Evolutionary conservation across 768 basidiomycete species (phyloP).

Genomic region (Porpolomopsis calyptriformis): DNA sequence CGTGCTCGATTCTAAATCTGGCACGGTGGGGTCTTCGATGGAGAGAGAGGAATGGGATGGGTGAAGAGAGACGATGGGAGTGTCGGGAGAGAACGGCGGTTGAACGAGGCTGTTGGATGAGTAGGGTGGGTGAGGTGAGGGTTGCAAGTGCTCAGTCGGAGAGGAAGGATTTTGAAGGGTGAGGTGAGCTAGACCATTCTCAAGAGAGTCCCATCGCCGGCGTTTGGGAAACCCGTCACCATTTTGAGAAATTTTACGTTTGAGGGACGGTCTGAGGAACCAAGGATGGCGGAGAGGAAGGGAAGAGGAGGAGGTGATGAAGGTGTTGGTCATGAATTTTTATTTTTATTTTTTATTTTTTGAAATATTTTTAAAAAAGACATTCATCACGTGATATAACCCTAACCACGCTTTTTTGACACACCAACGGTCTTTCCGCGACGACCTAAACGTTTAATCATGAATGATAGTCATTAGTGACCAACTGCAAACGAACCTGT

Average conservation of each 20-base stretch:
- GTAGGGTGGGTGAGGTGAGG: not conserved
- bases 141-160: constrained; percentile 3
- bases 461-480: not conserved
- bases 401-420: constrained; percentile 73
- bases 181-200: constrained; percentile 49
- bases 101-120: not conserved
- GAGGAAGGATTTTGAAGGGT: constrained; percentile 16
- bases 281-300: constrained; percentile 32
- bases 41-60: constrained; percentile 33
- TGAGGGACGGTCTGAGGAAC: constrained; percentile 28
- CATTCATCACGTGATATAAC: not conserved
- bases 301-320: constrained; percentile 14
- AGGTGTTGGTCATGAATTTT: too few species aligned
- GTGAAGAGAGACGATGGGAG: constrained; percentile 11
- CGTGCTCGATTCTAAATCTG: not conserved
- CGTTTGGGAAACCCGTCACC: constrained; percentile 10
- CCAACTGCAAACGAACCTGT: constrained; percentile 49
- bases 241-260: constrained; percentile 29
- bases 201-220: constrained; percentile 33
- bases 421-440: constrained; percentile 95
- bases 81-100: constrained; percentile 1
- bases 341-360: too few species aligned
- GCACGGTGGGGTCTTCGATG: constrained; percentile 20
- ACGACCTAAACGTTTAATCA: constrained; percentile 44
- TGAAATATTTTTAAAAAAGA: too few species aligned